Conservation (phyloP, 305 asterid genomes). For the Ruellia speciosa region DNA sequence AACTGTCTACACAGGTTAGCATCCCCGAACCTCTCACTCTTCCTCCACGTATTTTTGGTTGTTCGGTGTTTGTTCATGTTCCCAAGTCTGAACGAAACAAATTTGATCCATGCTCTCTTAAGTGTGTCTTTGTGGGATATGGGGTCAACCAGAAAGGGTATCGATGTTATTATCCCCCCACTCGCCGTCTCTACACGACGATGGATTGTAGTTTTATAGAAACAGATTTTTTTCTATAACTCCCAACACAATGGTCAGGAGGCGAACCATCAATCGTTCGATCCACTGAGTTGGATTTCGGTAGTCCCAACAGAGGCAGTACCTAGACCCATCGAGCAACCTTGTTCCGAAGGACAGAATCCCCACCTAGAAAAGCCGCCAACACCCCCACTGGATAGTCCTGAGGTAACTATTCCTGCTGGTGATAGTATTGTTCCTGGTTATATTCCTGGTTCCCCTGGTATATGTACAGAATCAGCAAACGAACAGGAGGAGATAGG, state of each 20-base stretch:
- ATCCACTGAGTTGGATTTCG: too few species aligned
- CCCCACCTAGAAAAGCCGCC: too few species aligned
- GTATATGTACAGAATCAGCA: too few species aligned
- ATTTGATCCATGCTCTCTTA: neutral
- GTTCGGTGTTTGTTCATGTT: neutral
- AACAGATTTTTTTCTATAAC: neutral
- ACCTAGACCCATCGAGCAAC: too few species aligned
- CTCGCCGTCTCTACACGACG: neutral
- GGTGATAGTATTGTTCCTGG: too few species aligned
- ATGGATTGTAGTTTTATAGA: neutral
- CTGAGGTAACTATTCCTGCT: too few species aligned
- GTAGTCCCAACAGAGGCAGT: too few species aligned
- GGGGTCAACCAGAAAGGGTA: neutral
- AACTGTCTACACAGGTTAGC: neutral
- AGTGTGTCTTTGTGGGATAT: neutral
- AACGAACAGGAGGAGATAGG: too few species aligned
- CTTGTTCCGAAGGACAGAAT: too few species aligned
- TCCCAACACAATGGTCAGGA: neutral
- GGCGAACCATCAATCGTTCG: too few species aligned
- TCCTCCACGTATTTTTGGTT: neutral
- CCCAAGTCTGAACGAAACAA: neutral
- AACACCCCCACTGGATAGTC: too few species aligned
- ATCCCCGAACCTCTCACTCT: neutral
- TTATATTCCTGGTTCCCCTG: too few species aligned
- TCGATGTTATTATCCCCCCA: neutral